Conservation (phyloP, 176 grass and related monocot genomes). For the Oryza glumipatula region DNA sequence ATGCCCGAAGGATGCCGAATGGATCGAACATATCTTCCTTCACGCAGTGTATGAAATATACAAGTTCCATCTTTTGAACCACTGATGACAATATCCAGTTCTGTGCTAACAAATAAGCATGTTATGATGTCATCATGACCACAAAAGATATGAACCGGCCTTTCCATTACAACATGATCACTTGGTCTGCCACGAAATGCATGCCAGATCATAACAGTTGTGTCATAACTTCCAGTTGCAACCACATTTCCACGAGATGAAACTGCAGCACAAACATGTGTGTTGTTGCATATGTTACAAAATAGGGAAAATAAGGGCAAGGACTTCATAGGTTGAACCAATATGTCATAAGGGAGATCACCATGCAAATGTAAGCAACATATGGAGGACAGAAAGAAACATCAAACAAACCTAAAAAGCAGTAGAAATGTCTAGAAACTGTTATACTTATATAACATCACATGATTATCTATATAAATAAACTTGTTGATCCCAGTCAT, state of each 20-base stretch:
- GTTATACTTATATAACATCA: slow-evolving; percentile 18
- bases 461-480: neutral
- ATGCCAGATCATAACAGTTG: slow-evolving; percentile 98
- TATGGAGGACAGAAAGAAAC: slow-evolving; percentile 13
- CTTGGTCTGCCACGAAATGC: slow-evolving; percentile 73
- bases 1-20: slow-evolving; percentile 74
- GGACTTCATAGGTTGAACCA: slow-evolving; percentile 14
- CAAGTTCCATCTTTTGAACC: slow-evolving; percentile 99
- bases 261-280: slow-evolving; percentile 57
- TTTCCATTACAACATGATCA: slow-evolving; percentile 79
- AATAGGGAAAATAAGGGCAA: slow-evolving; percentile 6
- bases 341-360: neutral
- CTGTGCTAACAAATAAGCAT: slow-evolving; percentile 92
- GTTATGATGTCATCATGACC: slow-evolving; percentile 97
- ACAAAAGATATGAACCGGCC: slow-evolving; percentile 92
- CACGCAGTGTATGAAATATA: slow-evolving; percentile 88
- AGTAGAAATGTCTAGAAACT: slow-evolving; percentile 8
- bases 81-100: slow-evolving; percentile 93
- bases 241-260: slow-evolving; percentile 87
- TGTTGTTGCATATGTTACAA: slow-evolving; percentile 13
- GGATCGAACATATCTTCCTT: slow-evolving; percentile 82
- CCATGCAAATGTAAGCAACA: slow-evolving; percentile 16
- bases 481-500: neutral
- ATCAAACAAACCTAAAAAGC: slow-evolving; percentile 3
- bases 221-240: slow-evolving; percentile 97